A percentile compares a stretch with the other conserved stretches of the same genome.
phyloP scores from a whole-genome alignment of 192 early-diverging fungal genomes.

The Gaertneriomyces semiglobifer region DNA sequence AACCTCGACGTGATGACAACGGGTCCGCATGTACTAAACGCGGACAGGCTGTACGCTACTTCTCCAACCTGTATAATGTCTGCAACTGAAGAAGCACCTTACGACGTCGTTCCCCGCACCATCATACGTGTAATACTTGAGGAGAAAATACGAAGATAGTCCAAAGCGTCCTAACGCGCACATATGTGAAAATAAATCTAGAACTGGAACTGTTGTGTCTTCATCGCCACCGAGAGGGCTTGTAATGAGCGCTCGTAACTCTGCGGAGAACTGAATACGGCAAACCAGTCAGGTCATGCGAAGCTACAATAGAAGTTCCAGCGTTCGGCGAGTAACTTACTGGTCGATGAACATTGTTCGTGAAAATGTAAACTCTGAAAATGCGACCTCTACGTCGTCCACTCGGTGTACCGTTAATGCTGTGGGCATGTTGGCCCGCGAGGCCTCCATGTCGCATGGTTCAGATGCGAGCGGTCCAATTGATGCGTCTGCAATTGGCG shows the following conservation, averaged over 20 bases:
- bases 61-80: too few relatives aligned
- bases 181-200: too few relatives aligned
- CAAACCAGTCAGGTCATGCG: neutral
- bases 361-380: conserved; percentile 76
- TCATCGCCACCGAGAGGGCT: conserved; percentile 21
- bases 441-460: neutral
- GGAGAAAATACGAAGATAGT: neutral
- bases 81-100: too few relatives aligned
- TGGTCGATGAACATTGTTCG: conserved; percentile 79
- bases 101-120: too few relatives aligned
- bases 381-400: conserved; percentile 73
- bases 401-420: conserved; percentile 51
- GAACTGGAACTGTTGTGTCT: conserved; percentile 54
- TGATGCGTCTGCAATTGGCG: conserved; percentile 11
- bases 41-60: too few relatives aligned
- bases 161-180: neutral
- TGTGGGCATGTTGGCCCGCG: conserved; percentile 4
- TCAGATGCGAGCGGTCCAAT: neutral
- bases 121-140: neutral
- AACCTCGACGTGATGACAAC: too few relatives aligned
- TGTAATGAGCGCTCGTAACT: conserved; percentile 20
- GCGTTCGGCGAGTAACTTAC: conserved; percentile 15
- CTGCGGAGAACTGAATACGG: conserved; percentile 17
- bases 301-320: neutral
- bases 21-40: too few relatives aligned